Evolutionary conservation across 2,329 filamentous ascomycete genomes (phyloP).

Genomic region (Metarhizium humberi): DNA sequence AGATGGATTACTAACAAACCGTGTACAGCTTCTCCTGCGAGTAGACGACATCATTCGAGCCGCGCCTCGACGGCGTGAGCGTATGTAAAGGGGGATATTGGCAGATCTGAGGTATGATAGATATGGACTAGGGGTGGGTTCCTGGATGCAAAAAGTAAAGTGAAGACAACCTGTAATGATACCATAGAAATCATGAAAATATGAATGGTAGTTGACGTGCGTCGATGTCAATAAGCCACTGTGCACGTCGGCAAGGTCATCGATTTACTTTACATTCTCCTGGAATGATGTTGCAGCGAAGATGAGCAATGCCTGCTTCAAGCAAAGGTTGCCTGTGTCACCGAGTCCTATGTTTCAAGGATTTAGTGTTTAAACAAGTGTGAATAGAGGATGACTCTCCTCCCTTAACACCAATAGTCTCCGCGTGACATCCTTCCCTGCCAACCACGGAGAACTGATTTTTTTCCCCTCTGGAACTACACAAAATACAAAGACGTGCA

Average conservation of each 20-base stretch:
- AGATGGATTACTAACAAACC: not conserved
- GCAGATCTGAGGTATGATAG: not conserved
- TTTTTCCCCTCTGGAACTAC: too few relatives aligned
- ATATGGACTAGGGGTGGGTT: not conserved
- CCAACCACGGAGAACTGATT: too few relatives aligned
- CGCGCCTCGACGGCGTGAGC: slow-evolving; percentile 56
- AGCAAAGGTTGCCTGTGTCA: not conserved
- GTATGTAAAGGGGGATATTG: slow-evolving; percentile 21
- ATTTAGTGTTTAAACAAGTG: too few relatives aligned
- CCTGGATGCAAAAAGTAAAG: not conserved
- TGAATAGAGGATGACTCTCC: too few relatives aligned
- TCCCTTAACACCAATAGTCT: too few relatives aligned
- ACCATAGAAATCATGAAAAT: slow-evolving; percentile 25
- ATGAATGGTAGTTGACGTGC: slow-evolving; percentile 13
- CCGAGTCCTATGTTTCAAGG: too few relatives aligned
- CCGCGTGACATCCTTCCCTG: too few relatives aligned
- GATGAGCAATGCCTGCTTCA: not conserved
- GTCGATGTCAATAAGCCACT: slow-evolving; percentile 9
- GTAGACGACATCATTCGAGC: slow-evolving; percentile 98
- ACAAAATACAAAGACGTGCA: too few relatives aligned
- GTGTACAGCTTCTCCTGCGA: slow-evolving; percentile 65
- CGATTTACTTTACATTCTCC: not conserved
- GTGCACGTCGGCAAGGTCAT: not conserved
- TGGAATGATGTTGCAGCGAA: not conserved
- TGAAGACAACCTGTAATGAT: slow-evolving; percentile 23